phyloP scores from a whole-genome alignment of 208 protist species.

The Trypanosoma lewisi region DNA sequence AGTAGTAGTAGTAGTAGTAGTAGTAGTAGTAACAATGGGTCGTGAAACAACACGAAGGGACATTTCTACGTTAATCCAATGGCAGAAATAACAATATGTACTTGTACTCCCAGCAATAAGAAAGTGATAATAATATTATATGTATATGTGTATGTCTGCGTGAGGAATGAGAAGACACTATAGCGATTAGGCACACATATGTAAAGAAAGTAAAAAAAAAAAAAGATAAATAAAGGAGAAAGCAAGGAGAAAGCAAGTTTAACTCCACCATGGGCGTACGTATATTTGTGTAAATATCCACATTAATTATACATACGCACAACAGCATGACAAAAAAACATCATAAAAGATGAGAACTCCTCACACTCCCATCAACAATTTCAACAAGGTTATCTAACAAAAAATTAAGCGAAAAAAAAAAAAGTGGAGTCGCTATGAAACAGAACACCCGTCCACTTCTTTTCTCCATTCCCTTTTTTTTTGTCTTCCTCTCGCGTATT shows the following conservation, averaged over 20 bases:
- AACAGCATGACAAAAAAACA: neutral
- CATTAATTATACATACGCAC: too few species aligned
- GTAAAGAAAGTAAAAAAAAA: too few species aligned
- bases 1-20: too few species aligned
- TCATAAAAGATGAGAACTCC: neutral
- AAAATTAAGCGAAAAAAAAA: constrained; percentile 17
- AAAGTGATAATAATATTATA: neutral
- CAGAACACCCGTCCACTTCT: neutral
- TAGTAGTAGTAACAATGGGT: neutral
- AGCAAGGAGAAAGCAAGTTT: too few species aligned
- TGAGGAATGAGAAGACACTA: too few species aligned
- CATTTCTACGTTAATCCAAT: neutral
- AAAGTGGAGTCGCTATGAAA: neutral
- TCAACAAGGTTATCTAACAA: neutral
- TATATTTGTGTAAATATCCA: too few species aligned
- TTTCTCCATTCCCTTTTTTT: neutral
- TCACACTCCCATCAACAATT: neutral
- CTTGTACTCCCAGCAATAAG: neutral
- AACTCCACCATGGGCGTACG: too few species aligned
- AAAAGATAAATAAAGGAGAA: too few species aligned
- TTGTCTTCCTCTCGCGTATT: neutral
- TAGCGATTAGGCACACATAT: too few species aligned
- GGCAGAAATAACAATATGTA: constrained; percentile 1
- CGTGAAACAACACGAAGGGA: constrained; percentile 6
- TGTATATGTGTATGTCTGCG: too few species aligned